phyloP scores from a whole-genome alignment of 2,329 filamentous ascomycete species.

The Myriosclerotinia scirpicola region DNA sequence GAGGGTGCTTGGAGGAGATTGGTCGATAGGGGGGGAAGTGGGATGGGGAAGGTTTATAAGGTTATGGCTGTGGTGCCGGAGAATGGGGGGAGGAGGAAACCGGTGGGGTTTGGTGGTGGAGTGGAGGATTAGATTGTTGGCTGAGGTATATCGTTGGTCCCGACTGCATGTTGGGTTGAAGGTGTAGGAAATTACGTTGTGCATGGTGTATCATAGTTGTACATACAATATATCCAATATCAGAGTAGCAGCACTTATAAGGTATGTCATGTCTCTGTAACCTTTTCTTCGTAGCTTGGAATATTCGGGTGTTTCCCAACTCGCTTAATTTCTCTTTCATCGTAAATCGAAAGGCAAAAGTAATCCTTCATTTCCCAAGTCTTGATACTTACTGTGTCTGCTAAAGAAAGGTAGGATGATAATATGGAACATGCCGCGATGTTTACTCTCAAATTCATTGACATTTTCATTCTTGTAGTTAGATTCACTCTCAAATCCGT shows the following conservation, averaged over 20 bases:
- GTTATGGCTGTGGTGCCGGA: slow-evolving; percentile 87
- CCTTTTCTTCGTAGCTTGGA: not conserved
- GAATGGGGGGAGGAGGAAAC: slow-evolving; percentile 68
- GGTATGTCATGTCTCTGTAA: not conserved
- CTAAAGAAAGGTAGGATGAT: no score
- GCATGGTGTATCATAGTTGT: not conserved
- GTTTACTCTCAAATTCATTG: no score
- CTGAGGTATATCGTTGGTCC: slow-evolving; percentile 14
- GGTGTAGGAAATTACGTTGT: not conserved
- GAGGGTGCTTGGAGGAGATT: slow-evolving; percentile 77
- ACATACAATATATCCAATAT: not conserved
- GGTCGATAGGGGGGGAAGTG: slow-evolving; percentile 76
- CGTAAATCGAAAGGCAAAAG: no score
- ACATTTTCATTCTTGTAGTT: no score
- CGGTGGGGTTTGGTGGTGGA: slow-evolving; percentile 84
- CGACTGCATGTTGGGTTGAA: not conserved
- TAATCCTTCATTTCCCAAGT: no score
- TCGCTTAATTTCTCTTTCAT: not conserved
- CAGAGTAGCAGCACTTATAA: not conserved
- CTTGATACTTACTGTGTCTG: no score
- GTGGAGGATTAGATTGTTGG: slow-evolving; percentile 35
- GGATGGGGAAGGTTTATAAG: slow-evolving; percentile 96
- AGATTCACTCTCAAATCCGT: no score
- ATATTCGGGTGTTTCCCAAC: not conserved
- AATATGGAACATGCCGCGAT: no score